Evolutionary conservation across 495 filamentous ascomycete genomes (phyloP), one percentile per base, ranked within the genome.

Genomic region (Collariella sp.): DNA sequence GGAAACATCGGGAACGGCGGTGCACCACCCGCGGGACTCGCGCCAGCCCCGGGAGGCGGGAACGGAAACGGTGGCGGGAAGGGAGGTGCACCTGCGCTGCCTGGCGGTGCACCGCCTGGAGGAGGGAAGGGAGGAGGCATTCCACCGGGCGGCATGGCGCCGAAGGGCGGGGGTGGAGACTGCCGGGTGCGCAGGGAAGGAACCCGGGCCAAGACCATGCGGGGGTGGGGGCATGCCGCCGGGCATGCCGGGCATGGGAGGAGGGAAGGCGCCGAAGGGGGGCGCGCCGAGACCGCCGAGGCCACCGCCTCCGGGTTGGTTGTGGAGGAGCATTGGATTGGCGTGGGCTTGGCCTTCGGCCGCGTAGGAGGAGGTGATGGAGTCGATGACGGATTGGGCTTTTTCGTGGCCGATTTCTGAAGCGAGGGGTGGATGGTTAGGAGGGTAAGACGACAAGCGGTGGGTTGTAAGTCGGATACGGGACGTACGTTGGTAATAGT

Each of bases 371-470:
- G 82, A 85, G 13, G 93, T 97, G 71, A 98, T 98, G 50, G 83
- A 88, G 75, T 98, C 93, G 67, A 98, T 98, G 51, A 98, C 94
- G 34, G 84, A 90, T 70, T 98, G 93, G 24, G 94, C 91, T 72
- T 97, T 95, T 72, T 97, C 93, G 70, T 96, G 91, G 50, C 91
- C 91, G 69, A 99, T 96, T 76, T 96, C 90, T 94, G 67, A 2
- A 34, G 15, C 13, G 22, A 18, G 16, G 19, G 38, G 13, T 39
- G 13, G 20, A 26, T n/a, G 29, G 19, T 46, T 10, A 22, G 22
- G n/a, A 48, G 26, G 35, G 24, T 33, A 20, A 15, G 48, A 23
- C 6, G 20, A 20, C 20, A 20, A 46, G 11, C n/a, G 41, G 20
- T 40, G 35, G 42, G 56, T 47, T n/a, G 48, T 50, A n/a, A 39